Percentiles rank a stretch among this genome's conserved stretches.
Conservation (phyloP, 345 rosid genomes). For the Heritiera littoralis region DNA sequence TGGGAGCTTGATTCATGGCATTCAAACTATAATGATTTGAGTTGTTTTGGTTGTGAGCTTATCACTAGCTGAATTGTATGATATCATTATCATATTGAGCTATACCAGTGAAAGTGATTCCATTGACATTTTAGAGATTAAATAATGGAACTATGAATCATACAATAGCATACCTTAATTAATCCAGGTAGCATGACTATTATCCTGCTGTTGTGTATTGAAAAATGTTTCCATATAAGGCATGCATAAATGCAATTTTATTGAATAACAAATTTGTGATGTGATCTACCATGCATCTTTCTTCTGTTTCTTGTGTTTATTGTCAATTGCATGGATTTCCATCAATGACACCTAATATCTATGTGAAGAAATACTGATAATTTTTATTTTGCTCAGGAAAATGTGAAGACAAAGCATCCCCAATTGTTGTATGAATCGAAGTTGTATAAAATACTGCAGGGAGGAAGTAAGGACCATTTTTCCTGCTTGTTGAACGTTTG, state of each 20-base stretch:
- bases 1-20: not conserved
- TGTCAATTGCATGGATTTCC: slow-evolving; percentile 15
- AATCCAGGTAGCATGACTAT: not conserved
- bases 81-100: slow-evolving; percentile 1
- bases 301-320: slow-evolving; percentile 17
- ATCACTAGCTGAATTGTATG: not conserved
- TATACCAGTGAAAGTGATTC: not conserved
- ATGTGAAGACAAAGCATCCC: slow-evolving; percentile 91
- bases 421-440: slow-evolving; percentile 92
- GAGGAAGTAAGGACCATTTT: slow-evolving; percentile 71
- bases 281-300: not conserved
- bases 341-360: not conserved
- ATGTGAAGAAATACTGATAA: not conserved
- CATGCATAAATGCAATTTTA: not conserved
- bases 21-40: not conserved
- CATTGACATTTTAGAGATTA: not conserved
- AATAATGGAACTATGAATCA: not conserved
- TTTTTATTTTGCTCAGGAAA: slow-evolving; percentile 59
- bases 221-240: not conserved
- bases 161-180: not conserved
- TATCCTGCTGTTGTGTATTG: not conserved
- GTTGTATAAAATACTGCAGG: slow-evolving; percentile 81
- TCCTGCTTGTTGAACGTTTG: slow-evolving; percentile 9
- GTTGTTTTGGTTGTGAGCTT: not conserved
- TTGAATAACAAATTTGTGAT: not conserved